Evolutionary conservation across 2,329 filamentous ascomycete genomes (phyloP).

Genomic region (Pyricularia sp.): DNA sequence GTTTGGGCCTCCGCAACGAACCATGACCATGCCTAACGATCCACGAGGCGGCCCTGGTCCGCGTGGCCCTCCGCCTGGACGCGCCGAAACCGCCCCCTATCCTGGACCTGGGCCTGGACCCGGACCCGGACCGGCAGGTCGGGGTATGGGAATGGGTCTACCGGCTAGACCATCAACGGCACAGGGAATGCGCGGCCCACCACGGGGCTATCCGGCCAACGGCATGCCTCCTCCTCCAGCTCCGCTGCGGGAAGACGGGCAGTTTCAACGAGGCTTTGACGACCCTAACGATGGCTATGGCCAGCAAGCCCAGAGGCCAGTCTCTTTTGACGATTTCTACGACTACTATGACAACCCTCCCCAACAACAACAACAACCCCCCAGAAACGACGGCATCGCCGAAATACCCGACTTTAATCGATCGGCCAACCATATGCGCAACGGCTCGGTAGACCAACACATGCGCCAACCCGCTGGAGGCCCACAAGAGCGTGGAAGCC

Average conservation of each 20-base stretch:
- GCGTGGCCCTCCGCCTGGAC: conserved; percentile 18
- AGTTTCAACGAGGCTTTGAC: conserved; percentile 21
- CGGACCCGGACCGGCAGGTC: conserved; percentile 18
- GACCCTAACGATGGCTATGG: conserved; percentile 22
- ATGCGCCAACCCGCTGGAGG: conserved; percentile 23
- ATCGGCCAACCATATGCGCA: conserved; percentile 20
- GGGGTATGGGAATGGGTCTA: conserved; percentile 33
- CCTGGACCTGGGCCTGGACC: conserved; percentile 33
- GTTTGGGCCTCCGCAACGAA: conserved; percentile 45
- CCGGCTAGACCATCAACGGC: conserved; percentile 48
- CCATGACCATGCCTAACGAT: conserved; percentile 51
- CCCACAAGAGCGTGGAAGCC: conserved; percentile 24
- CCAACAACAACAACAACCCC: conserved; percentile 16
- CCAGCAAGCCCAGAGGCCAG: conserved; percentile 22
- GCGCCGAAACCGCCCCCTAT: conserved; percentile 35
- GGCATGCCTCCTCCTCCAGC: conserved; percentile 18
- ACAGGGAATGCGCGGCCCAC: conserved; percentile 39
- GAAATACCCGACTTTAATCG: conserved; percentile 26
- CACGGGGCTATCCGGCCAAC: conserved; percentile 37
- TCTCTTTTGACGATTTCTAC: conserved; percentile 42
- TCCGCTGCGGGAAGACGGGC: conserved; percentile 16
- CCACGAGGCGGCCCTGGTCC: conserved; percentile 23
- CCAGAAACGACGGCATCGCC: conserved; percentile 18
- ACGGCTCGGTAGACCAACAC: conserved; percentile 37
- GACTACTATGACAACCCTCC: conserved; percentile 40